A percentile compares a stretch with the other conserved stretches of the same genome.
phyloP scores from a whole-genome alignment of 192 early-diverging fungal species.

The Mortierella claussenii region DNA sequence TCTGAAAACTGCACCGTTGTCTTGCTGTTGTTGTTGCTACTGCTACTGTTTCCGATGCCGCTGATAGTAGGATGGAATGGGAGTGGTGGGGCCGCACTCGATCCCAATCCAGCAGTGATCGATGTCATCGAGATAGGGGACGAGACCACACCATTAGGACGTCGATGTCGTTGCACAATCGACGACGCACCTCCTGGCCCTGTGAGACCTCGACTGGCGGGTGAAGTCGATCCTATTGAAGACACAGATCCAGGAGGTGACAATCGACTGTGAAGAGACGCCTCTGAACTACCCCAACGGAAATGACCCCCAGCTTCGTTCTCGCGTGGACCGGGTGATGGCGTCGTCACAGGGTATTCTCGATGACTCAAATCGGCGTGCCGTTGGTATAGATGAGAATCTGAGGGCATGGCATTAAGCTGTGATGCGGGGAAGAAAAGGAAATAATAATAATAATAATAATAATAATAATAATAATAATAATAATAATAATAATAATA shows the following conservation, averaged over 20 bases:
- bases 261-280: constrained; percentile 9
- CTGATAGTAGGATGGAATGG: not conserved
- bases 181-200: not conserved
- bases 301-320: constrained; percentile 25
- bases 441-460: not conserved
- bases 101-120: not conserved
- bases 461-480: not conserved
- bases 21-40: constrained; percentile 19
- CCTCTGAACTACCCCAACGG: constrained; percentile 32
- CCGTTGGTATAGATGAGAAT: constrained; percentile 14
- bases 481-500: no score
- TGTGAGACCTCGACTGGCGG: constrained; percentile 4
- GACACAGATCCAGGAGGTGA: constrained; percentile 29
- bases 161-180: constrained; percentile 13
- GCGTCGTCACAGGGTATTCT: constrained; percentile 19
- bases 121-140: constrained; percentile 25
- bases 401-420: constrained; percentile 10
- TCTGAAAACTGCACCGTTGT: constrained; percentile 45
- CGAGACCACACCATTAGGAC: constrained; percentile 40
- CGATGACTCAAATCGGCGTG: constrained; percentile 2
- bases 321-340: constrained; percentile 21
- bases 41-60: constrained; percentile 3
- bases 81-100: not conserved
- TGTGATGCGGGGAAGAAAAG: not conserved
- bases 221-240: constrained; percentile 30